Evolutionary conservation across 176 grass and related monocot species (phyloP), one percentile per base, ranked within the genome.

Genomic region (Bromus sterilis): DNA sequence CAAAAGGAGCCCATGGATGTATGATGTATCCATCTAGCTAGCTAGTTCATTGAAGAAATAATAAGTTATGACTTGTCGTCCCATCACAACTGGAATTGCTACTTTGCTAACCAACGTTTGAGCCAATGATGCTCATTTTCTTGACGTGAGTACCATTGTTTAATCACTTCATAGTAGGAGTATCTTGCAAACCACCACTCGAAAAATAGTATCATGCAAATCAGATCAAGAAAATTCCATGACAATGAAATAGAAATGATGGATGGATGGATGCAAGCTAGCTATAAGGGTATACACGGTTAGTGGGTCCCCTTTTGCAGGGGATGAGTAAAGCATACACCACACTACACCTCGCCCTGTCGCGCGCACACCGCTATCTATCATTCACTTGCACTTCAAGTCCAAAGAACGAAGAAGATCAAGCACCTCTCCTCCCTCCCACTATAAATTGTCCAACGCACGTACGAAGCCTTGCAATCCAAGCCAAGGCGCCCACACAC

Each of bases 311-410:
- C 33, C 23, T 42, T 2, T 62, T 30, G 77, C 68, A 60, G 84
- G 83, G 82, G 86, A 89, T 80, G 90, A 92, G 86, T 92, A 92
- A 92, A 92, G 90, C 79, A 80, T 80, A 89, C 86, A 86, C 83
- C 43, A 89, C 78, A 86, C 83, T 35, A 89, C 78, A 89, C 83
- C 82, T 86, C 21, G 29, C 78, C 55, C 73, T 89, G 72, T 85
- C 82, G 30, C 75, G 37, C 82, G 30, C 75, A 48, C 67, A 66
- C 28, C 30, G 42, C 12, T 78, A 78, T 76, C 12, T 78, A 78
- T 76, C 35, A 77, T 58, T 96, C 86, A 76, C 88, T 93, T 97
- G 57, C 82, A 97, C 90, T 97, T 69, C 83, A 96, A 91, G 88
- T 81, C 73, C 60, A 31, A 1, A 31, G 46, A 18, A 33, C 16